A percentile compares a stretch with the other conserved stretches of the same genome.
Conservation (phyloP, 2,329 filamentous ascomycete genomes). For the Tolypocladium pustulatum region DNA sequence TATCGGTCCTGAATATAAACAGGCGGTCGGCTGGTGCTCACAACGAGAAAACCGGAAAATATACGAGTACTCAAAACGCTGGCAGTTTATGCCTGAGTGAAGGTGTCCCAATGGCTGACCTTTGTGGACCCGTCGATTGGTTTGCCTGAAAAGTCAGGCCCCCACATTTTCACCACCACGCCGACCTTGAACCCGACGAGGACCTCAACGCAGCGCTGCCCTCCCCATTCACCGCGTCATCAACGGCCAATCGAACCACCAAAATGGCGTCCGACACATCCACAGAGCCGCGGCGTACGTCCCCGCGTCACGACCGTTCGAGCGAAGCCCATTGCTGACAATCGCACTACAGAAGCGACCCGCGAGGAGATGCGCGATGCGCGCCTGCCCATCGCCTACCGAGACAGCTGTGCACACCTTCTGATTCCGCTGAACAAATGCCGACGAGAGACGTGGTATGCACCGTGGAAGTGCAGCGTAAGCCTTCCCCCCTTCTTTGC, state of each 20-base stretch:
- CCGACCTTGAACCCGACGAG: conserved; percentile 18
- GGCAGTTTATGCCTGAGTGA: not conserved
- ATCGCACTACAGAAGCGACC: conserved; percentile 50
- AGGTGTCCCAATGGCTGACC: not conserved
- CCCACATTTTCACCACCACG: conserved; percentile 6
- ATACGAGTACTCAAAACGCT: too few relatives aligned
- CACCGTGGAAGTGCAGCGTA: conserved; percentile 98
- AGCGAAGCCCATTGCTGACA: not conserved
- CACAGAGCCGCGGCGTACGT: conserved; percentile 27
- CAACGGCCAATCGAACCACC: conserved; percentile 23
- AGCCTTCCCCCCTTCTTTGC: conserved; percentile 18
- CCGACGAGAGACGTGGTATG: conserved; percentile 81
- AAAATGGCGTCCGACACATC: conserved; percentile 26
- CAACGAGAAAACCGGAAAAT: too few relatives aligned
- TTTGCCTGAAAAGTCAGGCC: conserved; percentile 16
- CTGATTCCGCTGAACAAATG: conserved; percentile 94
- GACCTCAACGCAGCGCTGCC: conserved; percentile 15
- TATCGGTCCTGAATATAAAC: too few relatives aligned
- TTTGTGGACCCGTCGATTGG: not conserved
- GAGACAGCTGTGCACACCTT: conserved; percentile 90
- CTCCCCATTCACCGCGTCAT: conserved; percentile 12
- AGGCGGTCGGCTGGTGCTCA: too few relatives aligned
- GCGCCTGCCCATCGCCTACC: conserved; percentile 77
- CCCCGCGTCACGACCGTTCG: not conserved
- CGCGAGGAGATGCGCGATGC: conserved; percentile 92